Conservation (phyloP, 2,329 filamentous ascomycete species). For the Aspergillus fumigatus region DNA sequence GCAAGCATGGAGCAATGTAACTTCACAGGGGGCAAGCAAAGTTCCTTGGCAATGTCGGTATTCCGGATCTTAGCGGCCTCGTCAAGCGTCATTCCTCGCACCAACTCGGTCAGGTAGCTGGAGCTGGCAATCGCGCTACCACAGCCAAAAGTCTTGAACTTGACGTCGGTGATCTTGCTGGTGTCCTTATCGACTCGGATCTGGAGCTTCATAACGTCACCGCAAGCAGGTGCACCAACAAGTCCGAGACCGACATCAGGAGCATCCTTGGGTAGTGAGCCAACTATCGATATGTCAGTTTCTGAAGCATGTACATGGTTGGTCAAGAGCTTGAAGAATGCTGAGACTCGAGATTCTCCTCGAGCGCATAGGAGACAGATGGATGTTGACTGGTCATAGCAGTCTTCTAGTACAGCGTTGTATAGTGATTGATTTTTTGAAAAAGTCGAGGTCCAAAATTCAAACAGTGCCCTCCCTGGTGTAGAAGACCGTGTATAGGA, state of each 20-base stretch:
- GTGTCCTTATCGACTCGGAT: conserved; percentile 85
- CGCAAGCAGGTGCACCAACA: conserved; percentile 83
- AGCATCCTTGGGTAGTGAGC: conserved; percentile 74
- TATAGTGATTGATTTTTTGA: neutral
- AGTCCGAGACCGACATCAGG: conserved; percentile 83
- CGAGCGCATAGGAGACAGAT: conserved; percentile 1
- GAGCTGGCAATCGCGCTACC: conserved; percentile 91
- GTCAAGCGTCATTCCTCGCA: conserved; percentile 92
- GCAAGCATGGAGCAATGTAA: conserved; percentile 90
- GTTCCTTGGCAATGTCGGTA: conserved; percentile 95
- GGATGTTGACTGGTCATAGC: neutral
- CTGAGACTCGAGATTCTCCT: neutral
- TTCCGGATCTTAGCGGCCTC: conserved; percentile 91
- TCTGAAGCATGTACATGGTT: neutral
- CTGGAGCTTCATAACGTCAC: conserved; percentile 91
- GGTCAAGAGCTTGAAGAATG: neutral
- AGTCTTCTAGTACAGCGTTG: neutral
- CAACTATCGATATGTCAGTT: conserved; percentile 39
- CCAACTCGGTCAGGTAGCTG: conserved; percentile 90
- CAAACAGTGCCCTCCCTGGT: neutral
- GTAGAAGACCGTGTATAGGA: neutral
- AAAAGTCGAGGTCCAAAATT: neutral
- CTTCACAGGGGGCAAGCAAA: conserved; percentile 87
- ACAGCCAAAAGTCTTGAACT: conserved; percentile 98
- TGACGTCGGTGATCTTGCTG: conserved; percentile 87